These are phyloP conservation scores for Saprolegnia diclina DNA, from an alignment of 352 stramenopile genomes.

Conservation along the genomic window DNA sequence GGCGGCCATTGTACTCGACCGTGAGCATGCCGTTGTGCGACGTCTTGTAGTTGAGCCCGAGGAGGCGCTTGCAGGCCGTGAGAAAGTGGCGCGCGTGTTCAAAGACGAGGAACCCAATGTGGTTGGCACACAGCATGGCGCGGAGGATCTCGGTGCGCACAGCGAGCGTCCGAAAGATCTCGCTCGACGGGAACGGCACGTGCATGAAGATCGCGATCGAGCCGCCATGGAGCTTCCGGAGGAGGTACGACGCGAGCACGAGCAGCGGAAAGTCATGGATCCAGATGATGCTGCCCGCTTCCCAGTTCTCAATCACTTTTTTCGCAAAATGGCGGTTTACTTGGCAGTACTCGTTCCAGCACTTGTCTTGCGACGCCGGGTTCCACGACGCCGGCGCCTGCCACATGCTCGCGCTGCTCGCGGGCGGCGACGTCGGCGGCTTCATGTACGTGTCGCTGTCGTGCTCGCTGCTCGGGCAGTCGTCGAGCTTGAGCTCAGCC, in stretches of 20 bases:
- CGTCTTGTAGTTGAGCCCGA: slow-evolving; percentile 92
- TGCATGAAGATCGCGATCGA: slow-evolving; percentile 97
- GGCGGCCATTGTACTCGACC: slow-evolving; percentile 95
- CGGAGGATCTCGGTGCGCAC: slow-evolving; percentile 87
- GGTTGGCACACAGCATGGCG: slow-evolving; percentile 85
- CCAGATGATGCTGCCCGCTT: slow-evolving; percentile 90
- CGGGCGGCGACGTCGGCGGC: background rate
- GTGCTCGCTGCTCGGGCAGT: slow-evolving; percentile 21
- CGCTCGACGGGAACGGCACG: slow-evolving; percentile 96
- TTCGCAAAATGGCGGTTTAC: slow-evolving; percentile 50
- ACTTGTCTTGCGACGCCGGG: slow-evolving; percentile 64
- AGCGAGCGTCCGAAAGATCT: slow-evolving; percentile 96
- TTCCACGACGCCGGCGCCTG: slow-evolving; percentile 70
- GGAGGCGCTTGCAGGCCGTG: slow-evolving; percentile 87
- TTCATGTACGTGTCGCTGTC: background rate
- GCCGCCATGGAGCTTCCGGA: slow-evolving; percentile 83
- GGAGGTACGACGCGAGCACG: slow-evolving; percentile 95
- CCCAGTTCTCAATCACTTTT: slow-evolving; percentile 60
- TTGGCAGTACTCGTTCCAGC: slow-evolving; percentile 72
- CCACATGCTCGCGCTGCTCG: slow-evolving; percentile 30
- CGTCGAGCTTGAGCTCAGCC: slow-evolving; percentile 56
- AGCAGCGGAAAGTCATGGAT: slow-evolving; percentile 98
- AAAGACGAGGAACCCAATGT: slow-evolving; percentile 92
- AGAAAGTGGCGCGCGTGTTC: slow-evolving; percentile 92
- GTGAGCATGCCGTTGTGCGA: slow-evolving; percentile 82